phyloP scores from a whole-genome alignment of 1,284 basidiomycete species.

The Irpex sp. region DNA sequence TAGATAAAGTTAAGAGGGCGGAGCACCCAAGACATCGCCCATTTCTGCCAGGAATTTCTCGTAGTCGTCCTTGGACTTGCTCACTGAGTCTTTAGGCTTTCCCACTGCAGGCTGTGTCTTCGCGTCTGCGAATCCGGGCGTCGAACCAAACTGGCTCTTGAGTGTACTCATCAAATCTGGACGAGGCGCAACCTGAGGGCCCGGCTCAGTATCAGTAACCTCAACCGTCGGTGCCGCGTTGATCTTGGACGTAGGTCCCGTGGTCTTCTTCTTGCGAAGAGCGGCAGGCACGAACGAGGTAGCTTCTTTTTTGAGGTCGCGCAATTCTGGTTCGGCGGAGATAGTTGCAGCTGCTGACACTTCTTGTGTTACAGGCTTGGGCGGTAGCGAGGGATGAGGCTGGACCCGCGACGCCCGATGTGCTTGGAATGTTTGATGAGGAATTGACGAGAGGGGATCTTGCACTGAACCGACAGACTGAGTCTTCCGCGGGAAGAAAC shows the following conservation, averaged over 20 bases:
- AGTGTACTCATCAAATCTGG: slow-evolving; percentile 66
- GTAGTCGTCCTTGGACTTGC: slow-evolving; percentile 61
- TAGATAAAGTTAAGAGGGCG: no score
- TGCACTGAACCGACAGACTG: slow-evolving; percentile 51
- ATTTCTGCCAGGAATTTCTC: slow-evolving; percentile 74
- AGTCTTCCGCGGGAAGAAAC: slow-evolving; percentile 52
- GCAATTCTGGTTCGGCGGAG: slow-evolving; percentile 78
- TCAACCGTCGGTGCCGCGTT: slow-evolving; percentile 61
- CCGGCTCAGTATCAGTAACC: slow-evolving; percentile 29
- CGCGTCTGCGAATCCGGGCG: slow-evolving; percentile 19
- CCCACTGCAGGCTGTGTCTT: not conserved
- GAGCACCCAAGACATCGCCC: slow-evolving; percentile 45
- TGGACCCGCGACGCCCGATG: slow-evolving; percentile 39
- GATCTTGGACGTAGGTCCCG: slow-evolving; percentile 37
- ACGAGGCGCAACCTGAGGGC: slow-evolving; percentile 35
- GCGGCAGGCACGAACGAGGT: slow-evolving; percentile 82
- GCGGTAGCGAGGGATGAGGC: slow-evolving; percentile 20
- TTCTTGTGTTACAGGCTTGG: slow-evolving; percentile 19
- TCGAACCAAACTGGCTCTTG: slow-evolving; percentile 54
- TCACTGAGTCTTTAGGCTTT: slow-evolving; percentile 15
- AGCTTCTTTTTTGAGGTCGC: slow-evolving; percentile 89
- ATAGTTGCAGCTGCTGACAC: slow-evolving; percentile 58
- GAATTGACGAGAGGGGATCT: slow-evolving; percentile 59
- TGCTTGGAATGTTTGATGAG: slow-evolving; percentile 65
- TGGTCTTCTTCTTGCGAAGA: slow-evolving; percentile 59